Base-by-base conservation (phyloP, 129 eudicot species). In the Chrysanthemum makinoi region DNA sequence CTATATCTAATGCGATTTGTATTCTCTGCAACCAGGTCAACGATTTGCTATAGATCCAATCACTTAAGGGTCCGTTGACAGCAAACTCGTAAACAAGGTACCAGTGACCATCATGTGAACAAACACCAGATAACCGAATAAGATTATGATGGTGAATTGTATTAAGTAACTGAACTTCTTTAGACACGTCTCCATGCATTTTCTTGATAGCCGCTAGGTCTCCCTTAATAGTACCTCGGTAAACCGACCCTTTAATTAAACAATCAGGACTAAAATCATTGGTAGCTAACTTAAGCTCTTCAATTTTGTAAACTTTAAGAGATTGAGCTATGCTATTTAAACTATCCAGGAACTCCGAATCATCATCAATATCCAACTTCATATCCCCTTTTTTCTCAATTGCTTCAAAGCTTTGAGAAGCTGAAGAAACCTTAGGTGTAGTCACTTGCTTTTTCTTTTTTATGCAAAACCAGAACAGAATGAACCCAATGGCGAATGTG, bases 51-150 rank as follows among this genome's bases (percentile, higher is more conserved):
- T 71, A 81, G 47, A 89, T 86, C 95, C 96, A 93, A 50, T 85
- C 84, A 20, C 84, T 73, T 69, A 85, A 80, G 3, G 88, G 66
- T 17, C 91, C 91, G 33, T 87, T 93, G 18, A 72, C 83, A n/a
- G 98, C 98, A 74, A 85, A 89, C 73, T 89, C 98, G 50, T 78
- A 89, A 55, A 93, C 91, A 63, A 93, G 96, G 74, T 87, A 93
- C 98, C 96, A 89, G 48, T 83, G 68, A 28, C 95, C 88, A 7
- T 85, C 82, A 18, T 76, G 64, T 66, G 82, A 93, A 57, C 89
- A 87, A 62, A 93, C 88, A 15, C 98, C 96, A 0, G 88, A 79
- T 51, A 93, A 84, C 16, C 85, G 76, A 16, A 89, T 74, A 24
- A 85, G 84, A 82, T 85, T 93, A 77, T 81, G 89, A 78, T 93